phyloP scores from a whole-genome alignment of 2,329 filamentous ascomycete species.

The Fusarium sublunatum region DNA sequence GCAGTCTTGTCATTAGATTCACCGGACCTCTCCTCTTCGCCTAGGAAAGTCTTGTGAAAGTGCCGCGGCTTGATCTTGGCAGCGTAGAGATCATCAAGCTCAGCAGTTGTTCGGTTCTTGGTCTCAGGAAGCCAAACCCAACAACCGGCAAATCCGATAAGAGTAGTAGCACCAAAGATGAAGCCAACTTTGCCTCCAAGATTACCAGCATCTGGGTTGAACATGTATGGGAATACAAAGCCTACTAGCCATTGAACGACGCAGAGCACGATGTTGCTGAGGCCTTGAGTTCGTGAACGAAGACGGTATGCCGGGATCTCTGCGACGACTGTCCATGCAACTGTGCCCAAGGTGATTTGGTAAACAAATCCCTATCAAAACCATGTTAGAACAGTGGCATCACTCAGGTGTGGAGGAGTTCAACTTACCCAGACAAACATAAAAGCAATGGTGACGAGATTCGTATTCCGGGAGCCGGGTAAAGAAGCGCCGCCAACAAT shows the following conservation, averaged over 20 bases:
- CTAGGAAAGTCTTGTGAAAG: constrained; percentile 3
- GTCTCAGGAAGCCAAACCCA: constrained; percentile 14
- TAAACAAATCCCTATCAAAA: constrained; percentile 3
- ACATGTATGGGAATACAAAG: constrained; percentile 14
- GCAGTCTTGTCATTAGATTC: not conserved
- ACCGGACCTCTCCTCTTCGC: not conserved
- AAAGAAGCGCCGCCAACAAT: constrained; percentile 6
- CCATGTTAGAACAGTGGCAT: not conserved
- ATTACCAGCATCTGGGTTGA: constrained; percentile 15
- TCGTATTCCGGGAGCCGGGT: not conserved
- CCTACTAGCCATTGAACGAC: constrained; percentile 8
- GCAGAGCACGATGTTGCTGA: constrained; percentile 5
- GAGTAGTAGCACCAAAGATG: constrained; percentile 9
- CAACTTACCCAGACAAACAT: constrained; percentile 15
- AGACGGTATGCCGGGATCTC: constrained; percentile 9
- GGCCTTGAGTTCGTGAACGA: constrained; percentile 11
- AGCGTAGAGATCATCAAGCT: constrained; percentile 10
- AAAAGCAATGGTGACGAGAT: constrained; percentile 7
- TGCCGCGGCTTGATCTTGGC: constrained; percentile 11
- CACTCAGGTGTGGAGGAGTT: too few relatives aligned
- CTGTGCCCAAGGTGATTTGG: constrained; percentile 9
- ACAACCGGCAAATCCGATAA: constrained; percentile 4
- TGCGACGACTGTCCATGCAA: constrained; percentile 12
- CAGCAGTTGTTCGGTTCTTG: constrained; percentile 9
- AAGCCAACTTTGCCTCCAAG: constrained; percentile 12